Evolutionary conservation across 2,329 filamentous ascomycete genomes (phyloP).

Genomic region (Penicillium sp.): DNA sequence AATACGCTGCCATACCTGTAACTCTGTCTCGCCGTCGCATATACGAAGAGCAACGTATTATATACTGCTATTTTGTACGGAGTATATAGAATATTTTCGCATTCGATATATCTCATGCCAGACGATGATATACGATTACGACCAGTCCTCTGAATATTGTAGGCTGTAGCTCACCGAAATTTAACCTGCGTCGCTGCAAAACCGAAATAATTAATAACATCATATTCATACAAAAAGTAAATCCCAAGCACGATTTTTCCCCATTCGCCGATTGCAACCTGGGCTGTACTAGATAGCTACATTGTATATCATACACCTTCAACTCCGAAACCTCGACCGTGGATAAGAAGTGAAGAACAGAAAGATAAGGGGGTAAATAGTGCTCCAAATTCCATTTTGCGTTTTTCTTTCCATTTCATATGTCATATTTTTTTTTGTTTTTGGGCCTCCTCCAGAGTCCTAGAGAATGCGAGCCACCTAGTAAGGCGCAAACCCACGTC

Average conservation of each 20-base stretch:
- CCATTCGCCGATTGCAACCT: slow-evolving; percentile 6
- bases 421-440: neutral
- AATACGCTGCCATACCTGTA: neutral
- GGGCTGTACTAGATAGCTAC: slow-evolving; percentile 13
- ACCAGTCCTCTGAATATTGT: no score
- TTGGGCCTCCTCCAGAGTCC: neutral
- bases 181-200: no score
- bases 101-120: neutral
- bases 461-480: slow-evolving; percentile 20
- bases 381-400: neutral
- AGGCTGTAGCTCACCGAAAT: no score
- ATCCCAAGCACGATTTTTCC: neutral
- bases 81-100: no score
- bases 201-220: neutral
- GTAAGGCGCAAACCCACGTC: slow-evolving; percentile 46
- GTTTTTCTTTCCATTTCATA: neutral
- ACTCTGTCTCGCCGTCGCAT: neutral
- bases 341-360: slow-evolving; percentile 15
- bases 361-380: neutral
- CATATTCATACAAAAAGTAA: neutral
- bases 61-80: no score
- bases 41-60: neutral
- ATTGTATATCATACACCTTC: slow-evolving; percentile 32
- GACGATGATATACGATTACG: neutral
- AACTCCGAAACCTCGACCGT: slow-evolving; percentile 28